Base-by-base conservation (phyloP, 2,329 filamentous ascomycete species). In the Akanthomyces dipterigenus region DNA sequence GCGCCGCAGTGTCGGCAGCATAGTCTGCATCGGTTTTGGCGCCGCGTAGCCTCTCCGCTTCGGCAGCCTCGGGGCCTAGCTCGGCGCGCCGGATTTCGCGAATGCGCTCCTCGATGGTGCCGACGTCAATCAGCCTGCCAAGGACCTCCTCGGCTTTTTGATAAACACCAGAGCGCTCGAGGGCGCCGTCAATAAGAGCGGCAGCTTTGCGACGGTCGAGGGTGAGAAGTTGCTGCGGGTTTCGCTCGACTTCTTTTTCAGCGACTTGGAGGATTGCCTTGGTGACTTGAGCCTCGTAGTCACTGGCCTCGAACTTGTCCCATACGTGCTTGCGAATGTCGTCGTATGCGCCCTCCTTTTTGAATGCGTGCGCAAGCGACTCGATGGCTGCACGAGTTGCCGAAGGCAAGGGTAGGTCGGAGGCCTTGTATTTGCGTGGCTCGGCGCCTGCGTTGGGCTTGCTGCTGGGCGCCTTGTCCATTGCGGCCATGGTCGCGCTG, bases 291-390 rank as follows among this genome's bases (percentile, higher is more conserved):
- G 79, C 79, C 73, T 91, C 88, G 68, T 88, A 88, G 64, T 89
- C 85, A 66, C 85, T 87, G 34, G 83, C 82, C 69, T 87, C 85
- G 66, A 91, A 90, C 62, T 89, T 86, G 50, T 89, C 84, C 83
- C 89, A 91, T 12, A 90, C 81, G 67, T 89, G 83, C 71, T 91
- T 93, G 64, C 90, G 86, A 65, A 93, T 83, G 16, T 82, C 78
- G 73, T 95, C 90, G 70, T 93, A 95, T 62, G 89, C 88, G 63
- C 90, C 90, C 73, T 91, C 91, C 76, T 93, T 93, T 75, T 93
- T 93, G 77, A 93, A 93, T 12, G 83, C 88, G 70, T 90, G 87
- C n/a, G 89, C 84, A 24, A 93, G 81, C 18, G 81, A 83, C 67
- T 93, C 89, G 61, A 93, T 91, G 1, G 88, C 86, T 1, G 83